Base-by-base conservation (phyloP, 106 monocot genomes). In the Acorus calamus region DNA sequence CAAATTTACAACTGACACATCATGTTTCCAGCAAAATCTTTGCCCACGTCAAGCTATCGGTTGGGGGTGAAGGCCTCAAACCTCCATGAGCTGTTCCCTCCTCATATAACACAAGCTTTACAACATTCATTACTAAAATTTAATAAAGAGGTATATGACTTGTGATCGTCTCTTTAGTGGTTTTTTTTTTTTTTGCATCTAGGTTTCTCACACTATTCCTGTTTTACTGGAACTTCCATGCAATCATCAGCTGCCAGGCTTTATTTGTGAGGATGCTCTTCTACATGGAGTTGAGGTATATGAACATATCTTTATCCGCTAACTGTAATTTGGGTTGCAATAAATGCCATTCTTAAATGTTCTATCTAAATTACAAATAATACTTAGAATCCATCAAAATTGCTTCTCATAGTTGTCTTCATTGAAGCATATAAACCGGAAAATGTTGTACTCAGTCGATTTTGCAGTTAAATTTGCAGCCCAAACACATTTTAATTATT, bases 211-310 rank as follows among this genome's bases (percentile, higher is more conserved):
- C 52, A 48, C 12, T 8, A 64, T 7, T 43, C 42, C 54, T 62
- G 55, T 50, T 51, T 14, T 53, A 11, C 49, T 64, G 47, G 44
- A 47, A 55, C 42, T 3, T 48, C 2, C 1, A 28, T 28, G 3
- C 42, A 71, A 65, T 28, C 47, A 51, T 64, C 79, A 98, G 98
- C 72, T 98, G 13, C 98, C 92, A 45, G 98, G 98, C 14, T 98
- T 81, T 66, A 85, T 98, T 42, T 80, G 79, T 58, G 80, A 75
- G 49, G 85, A 98, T 47, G 98, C 88, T 6, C 82, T 98, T 66
- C 98, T 98, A 65, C 98, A 98, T 75, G 98, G 98, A 56, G 98
- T 98, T 6, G 98, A 98, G 98, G 98, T 98, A 81, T 28, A 28
- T 28, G 28, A 28, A 28, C 28, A 71, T 55, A 3, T 28, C 14